phyloP scores from a whole-genome alignment of 1,284 basidiomycete species.

The Microbotryum silenes-acaulis region DNA sequence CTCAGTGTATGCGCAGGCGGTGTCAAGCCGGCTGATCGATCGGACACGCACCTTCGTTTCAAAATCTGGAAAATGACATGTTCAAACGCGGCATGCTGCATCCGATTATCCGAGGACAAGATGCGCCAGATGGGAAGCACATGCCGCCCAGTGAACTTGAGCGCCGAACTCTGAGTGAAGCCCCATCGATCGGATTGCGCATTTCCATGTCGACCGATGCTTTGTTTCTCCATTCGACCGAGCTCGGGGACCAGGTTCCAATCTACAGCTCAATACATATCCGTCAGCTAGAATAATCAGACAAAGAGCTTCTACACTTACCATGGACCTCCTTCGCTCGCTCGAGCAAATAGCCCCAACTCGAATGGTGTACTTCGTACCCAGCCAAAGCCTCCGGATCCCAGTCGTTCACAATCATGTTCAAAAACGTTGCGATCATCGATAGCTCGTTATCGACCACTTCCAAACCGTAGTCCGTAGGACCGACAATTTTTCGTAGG shows the following conservation, averaged over 20 bases:
- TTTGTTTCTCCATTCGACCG: conserved; percentile 36
- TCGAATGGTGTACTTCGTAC: conserved; percentile 80
- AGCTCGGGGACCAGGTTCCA: conserved; percentile 42
- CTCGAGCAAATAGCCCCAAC: conserved; percentile 84
- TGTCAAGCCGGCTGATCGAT: neutral
- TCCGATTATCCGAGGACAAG: conserved; percentile 72
- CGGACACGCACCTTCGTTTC: conserved; percentile 52
- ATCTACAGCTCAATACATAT: conserved; percentile 20
- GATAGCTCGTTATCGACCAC: conserved; percentile 59
- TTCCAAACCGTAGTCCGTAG: conserved; percentile 50
- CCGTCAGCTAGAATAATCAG: neutral
- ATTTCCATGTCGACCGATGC: conserved; percentile 28
- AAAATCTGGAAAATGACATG: conserved; percentile 77
- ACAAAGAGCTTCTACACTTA: neutral
- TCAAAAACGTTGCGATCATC: conserved; percentile 68
- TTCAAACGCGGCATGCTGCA: conserved; percentile 81
- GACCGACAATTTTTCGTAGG: conserved; percentile 23
- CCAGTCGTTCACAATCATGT: conserved; percentile 58
- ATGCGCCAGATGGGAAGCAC: conserved; percentile 89
- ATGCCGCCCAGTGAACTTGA: conserved; percentile 79
- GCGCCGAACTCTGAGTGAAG: conserved; percentile 64
- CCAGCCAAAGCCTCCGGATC: conserved; percentile 89
- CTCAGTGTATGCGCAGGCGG: neutral
- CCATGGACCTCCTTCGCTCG: conserved; percentile 47
- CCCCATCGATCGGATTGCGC: conserved; percentile 59